These are phyloP conservation scores for Dioscorea cayenensis DNA, from an alignment of 116 monocot species.

Conservation along the genomic window DNA sequence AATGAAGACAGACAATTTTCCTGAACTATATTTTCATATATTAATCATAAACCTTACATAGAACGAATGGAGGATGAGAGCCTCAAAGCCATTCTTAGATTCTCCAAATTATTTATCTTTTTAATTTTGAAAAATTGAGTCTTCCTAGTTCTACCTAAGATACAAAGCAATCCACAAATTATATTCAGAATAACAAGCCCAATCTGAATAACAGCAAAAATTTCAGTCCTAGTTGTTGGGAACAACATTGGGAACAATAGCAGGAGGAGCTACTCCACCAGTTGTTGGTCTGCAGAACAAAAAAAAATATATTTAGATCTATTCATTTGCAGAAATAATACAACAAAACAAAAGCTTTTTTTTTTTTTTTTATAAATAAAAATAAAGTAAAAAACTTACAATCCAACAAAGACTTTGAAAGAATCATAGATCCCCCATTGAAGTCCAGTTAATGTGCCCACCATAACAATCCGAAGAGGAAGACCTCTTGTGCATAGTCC, in stretches of 20 bases:
- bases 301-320: neutral
- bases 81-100: no score
- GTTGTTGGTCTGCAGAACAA: slow-evolving; percentile 40
- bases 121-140: no score
- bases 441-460: slow-evolving; percentile 39
- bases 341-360: neutral
- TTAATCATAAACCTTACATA: no score
- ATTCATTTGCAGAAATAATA: neutral
- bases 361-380: neutral
- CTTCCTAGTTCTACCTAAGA: no score
- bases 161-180: neutral
- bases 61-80: no score
- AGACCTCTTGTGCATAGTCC: slow-evolving; percentile 51
- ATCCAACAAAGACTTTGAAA: slow-evolving; percentile 46
- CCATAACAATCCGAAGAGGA: slow-evolving; percentile 50
- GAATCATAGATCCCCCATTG: slow-evolving; percentile 57
- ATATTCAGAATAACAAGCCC: neutral
- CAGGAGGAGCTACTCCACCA: slow-evolving; percentile 25
- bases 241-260: neutral
- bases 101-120: no score
- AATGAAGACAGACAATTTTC: no score
- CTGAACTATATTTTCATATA: no score
- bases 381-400: slow-evolving; percentile 22
- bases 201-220: neutral
- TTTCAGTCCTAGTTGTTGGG: slow-evolving; percentile 6